Evolutionary conservation across 2,329 filamentous ascomycete species (phyloP).

Genomic region (Salinomyces thailandicus): DNA sequence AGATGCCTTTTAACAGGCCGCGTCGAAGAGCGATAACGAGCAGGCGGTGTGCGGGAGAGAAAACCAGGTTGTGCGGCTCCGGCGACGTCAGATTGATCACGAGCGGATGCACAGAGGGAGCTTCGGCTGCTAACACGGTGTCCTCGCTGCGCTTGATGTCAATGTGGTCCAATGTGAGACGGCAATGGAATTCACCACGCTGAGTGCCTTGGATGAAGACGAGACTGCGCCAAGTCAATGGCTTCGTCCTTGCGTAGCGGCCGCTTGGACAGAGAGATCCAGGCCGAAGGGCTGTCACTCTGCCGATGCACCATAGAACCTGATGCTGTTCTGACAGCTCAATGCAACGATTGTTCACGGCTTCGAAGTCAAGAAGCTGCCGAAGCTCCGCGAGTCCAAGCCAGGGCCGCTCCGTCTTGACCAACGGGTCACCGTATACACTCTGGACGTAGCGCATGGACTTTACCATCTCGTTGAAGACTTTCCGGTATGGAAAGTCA

Average conservation of each 20-base stretch:
- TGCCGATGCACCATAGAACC: neutral
- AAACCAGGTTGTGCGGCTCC: neutral
- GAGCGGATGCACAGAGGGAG: neutral
- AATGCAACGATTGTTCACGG: neutral
- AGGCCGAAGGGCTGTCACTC: neutral
- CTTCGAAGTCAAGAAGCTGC: neutral
- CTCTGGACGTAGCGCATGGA: neutral
- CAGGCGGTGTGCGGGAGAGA: conserved; percentile 1
- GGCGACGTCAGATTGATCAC: neutral
- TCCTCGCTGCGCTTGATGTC: neutral
- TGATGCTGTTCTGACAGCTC: neutral
- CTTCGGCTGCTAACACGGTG: neutral
- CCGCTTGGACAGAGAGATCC: neutral
- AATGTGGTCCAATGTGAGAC: neutral
- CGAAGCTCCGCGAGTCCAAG: neutral
- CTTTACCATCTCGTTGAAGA: neutral
- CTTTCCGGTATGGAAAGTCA: neutral
- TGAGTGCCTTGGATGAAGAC: neutral
- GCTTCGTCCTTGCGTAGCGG: neutral
- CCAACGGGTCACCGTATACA: neutral
- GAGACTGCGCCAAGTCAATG: neutral
- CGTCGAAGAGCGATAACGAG: conserved; percentile 1
- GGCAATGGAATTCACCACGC: neutral
- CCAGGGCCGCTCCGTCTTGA: neutral
- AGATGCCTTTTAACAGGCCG: neutral